Base-by-base conservation (phyloP, 2,329 filamentous ascomycete genomes). In the Colletotrichum orchidophilum region DNA sequence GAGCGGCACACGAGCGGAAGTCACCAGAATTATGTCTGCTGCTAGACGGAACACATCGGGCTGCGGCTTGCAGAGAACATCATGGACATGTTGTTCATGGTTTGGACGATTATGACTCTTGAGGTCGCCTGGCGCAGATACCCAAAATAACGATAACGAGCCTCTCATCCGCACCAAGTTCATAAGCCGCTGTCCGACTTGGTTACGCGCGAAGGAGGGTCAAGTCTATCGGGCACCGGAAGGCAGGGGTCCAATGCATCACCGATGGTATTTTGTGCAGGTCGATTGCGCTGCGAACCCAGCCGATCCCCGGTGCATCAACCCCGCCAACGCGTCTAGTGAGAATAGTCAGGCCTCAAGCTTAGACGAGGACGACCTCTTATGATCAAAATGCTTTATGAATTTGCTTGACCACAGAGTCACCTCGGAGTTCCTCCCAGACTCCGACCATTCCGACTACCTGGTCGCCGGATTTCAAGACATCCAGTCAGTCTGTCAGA, bases 201-300 rank as follows among this genome's bases (percentile, higher is more conserved):
- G n/a, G n/a, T n/a, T n/a, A n/a, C n/a, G n/a, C n/a, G n/a, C n/a
- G n/a, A n/a, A n/a, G n/a, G n/a, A n/a, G n/a, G n/a, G n/a, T n/a
- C n/a, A n/a, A n/a, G n/a, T n/a, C n/a, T n/a, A n/a, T n/a, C n/a
- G n/a, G n/a, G n/a, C n/a, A n/a, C n/a, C n/a, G n/a, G n/a, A n/a
- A n/a, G n/a, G n/a, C n/a, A n/a, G n/a, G n/a, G n/a, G n/a, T n/a
- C n/a, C n/a, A n/a, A n/a, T n/a, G n/a, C n/a, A n/a, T n/a, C n/a
- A n/a, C n/a, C n/a, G n/a, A n/a, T n/a, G n/a, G n/a, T n/a, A n/a
- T n/a, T n/a, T 72, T 12, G 66, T 72, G 3, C 55, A 66, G 42
- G 27, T 63, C 6, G 49, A 72, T 57, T 72, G 70, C 58, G 54
- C 46, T 13, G 70, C 70, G 15, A 69, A 66, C 13, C 70, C 70